Base-by-base conservation (phyloP, 192 early-diverging fungal genomes). In the Umbelopsis ramanniana region DNA sequence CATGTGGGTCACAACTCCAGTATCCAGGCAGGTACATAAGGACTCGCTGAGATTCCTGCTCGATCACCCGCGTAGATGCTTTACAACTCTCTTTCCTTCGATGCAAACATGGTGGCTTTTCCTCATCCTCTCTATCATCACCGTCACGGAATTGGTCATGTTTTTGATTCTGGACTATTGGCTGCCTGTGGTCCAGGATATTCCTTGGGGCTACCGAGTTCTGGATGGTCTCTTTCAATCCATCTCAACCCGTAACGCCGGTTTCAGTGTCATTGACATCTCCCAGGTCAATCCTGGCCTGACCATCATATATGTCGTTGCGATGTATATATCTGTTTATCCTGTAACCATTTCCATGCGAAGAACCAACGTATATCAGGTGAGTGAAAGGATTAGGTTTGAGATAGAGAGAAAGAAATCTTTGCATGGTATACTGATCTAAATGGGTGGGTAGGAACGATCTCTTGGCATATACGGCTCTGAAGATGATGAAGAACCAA, bases 321-420 rank as follows among this genome's bases (percentile, higher is more conserved):
- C 78, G 1, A 79, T 79, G 78, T 79, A 79, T 47, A 79, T 79
- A 11, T 69, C 70, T 33, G 78, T 79, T 11, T 79, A 79, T 46
- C 78, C 78, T 11, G 78, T 79, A 3, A 70, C 78, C 4, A 79
- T 79, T 50, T 75, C 78, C 14, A 79, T 79, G 74, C 66, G 78
- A 69, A 72, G 75, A n/a, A 79, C 72, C 53, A 79, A 79, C 46
- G 54, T 79, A 24, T 79, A 79, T 23, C 74, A 79, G 66, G 74
- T 76, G 67, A 66, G 54, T 55, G 55, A 19, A 48, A 52, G 66
- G 15, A n/a, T 21, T 19, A 5, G 0, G 17, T 48, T 47, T 10
- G 37, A n/a, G n/a, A n/a, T n/a, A 29, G 29, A 29, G 29, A 29
- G 1, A 3, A 29, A 2, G 29, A 29, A 29, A 29, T 29, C 29